phyloP scores from a whole-genome alignment of 2,329 filamentous ascomycete species.

The Arthroderma sp. region DNA sequence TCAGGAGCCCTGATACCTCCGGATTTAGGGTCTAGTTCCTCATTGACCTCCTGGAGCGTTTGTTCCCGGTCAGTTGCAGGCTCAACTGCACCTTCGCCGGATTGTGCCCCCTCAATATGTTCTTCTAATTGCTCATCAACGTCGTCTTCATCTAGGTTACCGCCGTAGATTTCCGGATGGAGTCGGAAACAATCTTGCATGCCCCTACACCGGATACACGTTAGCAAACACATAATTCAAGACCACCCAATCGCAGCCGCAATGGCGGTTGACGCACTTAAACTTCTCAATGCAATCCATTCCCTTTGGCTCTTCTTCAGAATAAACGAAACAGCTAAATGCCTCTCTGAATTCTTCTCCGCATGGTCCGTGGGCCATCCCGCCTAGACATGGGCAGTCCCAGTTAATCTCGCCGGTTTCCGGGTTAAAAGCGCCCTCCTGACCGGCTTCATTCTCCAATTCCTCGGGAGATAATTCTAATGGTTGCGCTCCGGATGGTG shows the following conservation, averaged over 20 bases:
- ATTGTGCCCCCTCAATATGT: conserved; percentile 9
- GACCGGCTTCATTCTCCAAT: conserved; percentile 66
- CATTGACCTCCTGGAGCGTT: neutral
- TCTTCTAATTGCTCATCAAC: conserved; percentile 27
- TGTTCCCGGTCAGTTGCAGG: neutral
- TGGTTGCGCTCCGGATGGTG: conserved; percentile 8
- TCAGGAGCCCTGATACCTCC: neutral
- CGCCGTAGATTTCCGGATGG: conserved; percentile 85
- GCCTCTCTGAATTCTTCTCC: conserved; percentile 90
- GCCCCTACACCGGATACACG: conserved; percentile 42
- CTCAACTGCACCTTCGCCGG: neutral
- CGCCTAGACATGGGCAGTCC: conserved; percentile 94
- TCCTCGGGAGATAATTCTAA: conserved; percentile 29
- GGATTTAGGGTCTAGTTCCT: neutral
- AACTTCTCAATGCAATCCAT: conserved; percentile 97
- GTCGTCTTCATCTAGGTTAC: conserved; percentile 67
- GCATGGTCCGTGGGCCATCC: conserved; percentile 93
- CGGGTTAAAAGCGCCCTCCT: conserved; percentile 91
- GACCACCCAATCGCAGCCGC: neutral
- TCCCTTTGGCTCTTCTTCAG: conserved; percentile 86
- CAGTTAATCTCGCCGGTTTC: conserved; percentile 99
- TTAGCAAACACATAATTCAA: neutral
- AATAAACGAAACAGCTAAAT: conserved; percentile 98
- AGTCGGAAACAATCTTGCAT: conserved; percentile 97
- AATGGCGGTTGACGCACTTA: conserved; percentile 49